Conservation (phyloP, 2,329 filamentous ascomycete species). For the Fragosphaeria purpurea region DNA sequence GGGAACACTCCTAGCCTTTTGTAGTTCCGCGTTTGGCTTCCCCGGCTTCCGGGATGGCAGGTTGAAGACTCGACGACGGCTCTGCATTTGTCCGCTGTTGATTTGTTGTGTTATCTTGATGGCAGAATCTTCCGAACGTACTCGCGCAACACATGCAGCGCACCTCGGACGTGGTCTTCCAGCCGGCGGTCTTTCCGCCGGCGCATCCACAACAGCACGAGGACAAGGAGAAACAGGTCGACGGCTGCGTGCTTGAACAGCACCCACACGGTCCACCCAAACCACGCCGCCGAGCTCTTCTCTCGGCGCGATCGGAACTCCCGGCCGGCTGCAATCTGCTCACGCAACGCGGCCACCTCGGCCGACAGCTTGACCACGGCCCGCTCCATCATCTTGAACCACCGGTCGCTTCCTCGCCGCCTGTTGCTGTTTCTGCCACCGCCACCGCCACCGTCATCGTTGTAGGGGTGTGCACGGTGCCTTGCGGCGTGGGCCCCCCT, state of each 20-base stretch:
- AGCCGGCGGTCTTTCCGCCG: constrained; percentile 59
- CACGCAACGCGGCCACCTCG: constrained; percentile 82
- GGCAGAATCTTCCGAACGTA: constrained; percentile 51
- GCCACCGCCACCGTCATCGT: not conserved
- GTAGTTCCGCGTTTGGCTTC: no score
- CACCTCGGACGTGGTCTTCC: constrained; percentile 62
- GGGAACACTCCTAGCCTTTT: no score
- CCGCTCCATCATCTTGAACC: constrained; percentile 74
- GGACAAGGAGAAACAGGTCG: constrained; percentile 55
- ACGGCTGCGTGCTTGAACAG: constrained; percentile 62
- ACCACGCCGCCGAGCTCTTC: constrained; percentile 58
- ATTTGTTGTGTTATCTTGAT: constrained; percentile 33
- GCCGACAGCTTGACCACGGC: constrained; percentile 83
- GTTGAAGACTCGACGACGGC: no score
- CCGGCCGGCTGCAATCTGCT: constrained; percentile 73
- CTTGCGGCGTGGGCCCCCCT: constrained; percentile 23
- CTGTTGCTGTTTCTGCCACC: constrained; percentile 17
- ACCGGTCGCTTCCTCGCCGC: constrained; percentile 28
- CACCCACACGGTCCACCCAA: constrained; percentile 60
- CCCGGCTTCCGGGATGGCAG: no score
- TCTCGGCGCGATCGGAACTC: constrained; percentile 59
- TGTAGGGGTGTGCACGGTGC: not conserved
- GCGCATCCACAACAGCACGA: constrained; percentile 64
- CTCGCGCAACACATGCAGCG: constrained; percentile 46
- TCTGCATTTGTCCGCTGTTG: no score